Conservation (phyloP, 208 protist species). For the Leishmania tarentolae region DNA sequence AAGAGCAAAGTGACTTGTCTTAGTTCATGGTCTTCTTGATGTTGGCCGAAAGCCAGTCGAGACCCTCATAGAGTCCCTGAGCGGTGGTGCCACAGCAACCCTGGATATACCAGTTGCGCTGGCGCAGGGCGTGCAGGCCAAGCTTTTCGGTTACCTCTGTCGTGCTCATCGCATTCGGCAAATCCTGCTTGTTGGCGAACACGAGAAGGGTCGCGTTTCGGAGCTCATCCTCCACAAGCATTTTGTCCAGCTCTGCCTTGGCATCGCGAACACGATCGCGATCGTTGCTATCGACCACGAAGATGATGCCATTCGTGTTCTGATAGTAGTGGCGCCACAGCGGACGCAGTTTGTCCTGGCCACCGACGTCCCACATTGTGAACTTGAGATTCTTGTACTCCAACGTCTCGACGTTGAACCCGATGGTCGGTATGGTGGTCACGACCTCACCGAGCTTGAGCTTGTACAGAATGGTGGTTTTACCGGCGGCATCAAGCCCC, state of each 20-base stretch:
- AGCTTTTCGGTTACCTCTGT: conserved; percentile 97
- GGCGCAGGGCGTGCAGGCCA: conserved; percentile 90
- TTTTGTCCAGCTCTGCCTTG: conserved; percentile 93
- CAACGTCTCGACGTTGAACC: conserved; percentile 97
- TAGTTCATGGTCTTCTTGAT: conserved; percentile 87
- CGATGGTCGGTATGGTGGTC: conserved; percentile 97
- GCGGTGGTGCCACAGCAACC: conserved; percentile 91
- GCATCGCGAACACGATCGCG: conserved; percentile 91
- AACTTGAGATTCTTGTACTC: conserved; percentile 98
- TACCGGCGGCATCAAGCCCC: conserved; percentile 97
- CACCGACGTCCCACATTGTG: conserved; percentile 97
- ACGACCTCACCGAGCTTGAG: conserved; percentile 96
- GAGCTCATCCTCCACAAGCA: conserved; percentile 98
- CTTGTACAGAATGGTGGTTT: conserved; percentile 98
- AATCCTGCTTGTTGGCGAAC: conserved; percentile 99
- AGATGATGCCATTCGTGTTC: conserved; percentile 97
- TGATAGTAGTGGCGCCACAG: conserved; percentile 98
- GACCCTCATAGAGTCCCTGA: conserved; percentile 93
- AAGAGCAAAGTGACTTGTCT: background rate
- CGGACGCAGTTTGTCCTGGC: conserved; percentile 96
- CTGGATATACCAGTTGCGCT: conserved; percentile 95
- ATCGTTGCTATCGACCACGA: conserved; percentile 98
- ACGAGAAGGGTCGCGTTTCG: conserved; percentile 96
- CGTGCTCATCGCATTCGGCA: conserved; percentile 97
- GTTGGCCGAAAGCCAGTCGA: conserved; percentile 91